Conservation (phyloP, 768 basidiomycete genomes). For the Mycena floridula region DNA sequence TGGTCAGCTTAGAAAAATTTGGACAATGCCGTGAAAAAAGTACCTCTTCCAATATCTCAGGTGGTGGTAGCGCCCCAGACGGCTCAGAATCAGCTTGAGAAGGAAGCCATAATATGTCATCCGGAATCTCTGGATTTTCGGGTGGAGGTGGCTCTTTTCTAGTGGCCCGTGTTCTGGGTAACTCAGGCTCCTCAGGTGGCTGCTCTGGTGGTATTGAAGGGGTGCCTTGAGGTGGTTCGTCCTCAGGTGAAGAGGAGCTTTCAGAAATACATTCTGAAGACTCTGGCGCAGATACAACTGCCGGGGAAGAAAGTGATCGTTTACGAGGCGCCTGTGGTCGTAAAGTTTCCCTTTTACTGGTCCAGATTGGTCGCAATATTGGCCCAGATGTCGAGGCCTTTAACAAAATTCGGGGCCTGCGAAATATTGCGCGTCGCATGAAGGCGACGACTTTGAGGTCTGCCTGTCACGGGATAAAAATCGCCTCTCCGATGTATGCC, state of each 20-base stretch:
- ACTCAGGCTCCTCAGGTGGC: not conserved
- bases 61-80: slow-evolving; percentile 49
- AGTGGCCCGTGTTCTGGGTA: not conserved
- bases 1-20: no score
- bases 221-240: no score
- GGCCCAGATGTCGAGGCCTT: no score
- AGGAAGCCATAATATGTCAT: slow-evolving; percentile 61
- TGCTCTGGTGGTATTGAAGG: not conserved
- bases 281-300: slow-evolving; percentile 12
- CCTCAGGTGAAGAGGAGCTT: no score
- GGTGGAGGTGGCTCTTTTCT: slow-evolving; percentile 26
- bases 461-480: no score
- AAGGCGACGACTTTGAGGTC: no score
- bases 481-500: no score
- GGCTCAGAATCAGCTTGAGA: slow-evolving; percentile 25
- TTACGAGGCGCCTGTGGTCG: not conserved
- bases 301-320: slow-evolving; percentile 1
- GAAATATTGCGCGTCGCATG: no score
- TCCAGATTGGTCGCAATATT: no score
- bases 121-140: slow-evolving; percentile 46
- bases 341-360: not conserved
- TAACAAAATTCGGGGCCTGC: no score
- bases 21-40: no score
- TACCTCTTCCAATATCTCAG: slow-evolving; percentile 73
- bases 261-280: no score